Evolutionary conservation across 179 eudicot genomes (phyloP).

Genomic region (Spinacia oleracea): DNA sequence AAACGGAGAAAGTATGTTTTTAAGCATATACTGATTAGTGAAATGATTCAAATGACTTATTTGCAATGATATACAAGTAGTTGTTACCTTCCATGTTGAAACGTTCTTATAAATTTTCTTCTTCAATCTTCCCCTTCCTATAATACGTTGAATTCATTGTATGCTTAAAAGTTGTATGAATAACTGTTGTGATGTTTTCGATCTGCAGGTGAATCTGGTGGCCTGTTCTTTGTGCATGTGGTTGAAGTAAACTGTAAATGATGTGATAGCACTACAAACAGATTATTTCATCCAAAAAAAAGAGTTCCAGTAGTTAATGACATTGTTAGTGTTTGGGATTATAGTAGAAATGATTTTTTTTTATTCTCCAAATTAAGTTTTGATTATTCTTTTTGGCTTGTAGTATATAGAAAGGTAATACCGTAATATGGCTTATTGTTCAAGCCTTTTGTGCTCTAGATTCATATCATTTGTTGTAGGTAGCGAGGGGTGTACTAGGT

Average conservation of each 20-base stretch:
- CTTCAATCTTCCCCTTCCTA: not conserved
- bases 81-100: not conserved
- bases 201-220: slow-evolving; percentile 27
- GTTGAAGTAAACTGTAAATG: slow-evolving; percentile 2
- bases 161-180: not conserved
- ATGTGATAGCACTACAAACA: not conserved
- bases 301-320: not conserved
- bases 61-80: not conserved
- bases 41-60: not conserved
- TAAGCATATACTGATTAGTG: not conserved
- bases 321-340: not conserved
- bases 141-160: not conserved
- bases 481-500: slow-evolving; percentile 16
- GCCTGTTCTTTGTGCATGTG: not conserved
- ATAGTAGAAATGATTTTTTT: slow-evolving; percentile 9
- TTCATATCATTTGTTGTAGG: slow-evolving; percentile 10
- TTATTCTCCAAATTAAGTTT: not conserved
- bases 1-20: too few relatives aligned
- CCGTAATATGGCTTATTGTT: slow-evolving; percentile 10
- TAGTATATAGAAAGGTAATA: slow-evolving; percentile 22
- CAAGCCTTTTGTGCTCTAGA: slow-evolving; percentile 19
- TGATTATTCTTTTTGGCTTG: not conserved
- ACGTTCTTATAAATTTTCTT: not conserved
- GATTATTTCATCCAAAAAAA: too few relatives aligned
- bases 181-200: slow-evolving; percentile 10